A percentile compares a stretch with the other conserved stretches of the same genome.
phyloP scores from a whole-genome alignment of 352 stramenopile species.

The Paralagenidium karlingii region DNA sequence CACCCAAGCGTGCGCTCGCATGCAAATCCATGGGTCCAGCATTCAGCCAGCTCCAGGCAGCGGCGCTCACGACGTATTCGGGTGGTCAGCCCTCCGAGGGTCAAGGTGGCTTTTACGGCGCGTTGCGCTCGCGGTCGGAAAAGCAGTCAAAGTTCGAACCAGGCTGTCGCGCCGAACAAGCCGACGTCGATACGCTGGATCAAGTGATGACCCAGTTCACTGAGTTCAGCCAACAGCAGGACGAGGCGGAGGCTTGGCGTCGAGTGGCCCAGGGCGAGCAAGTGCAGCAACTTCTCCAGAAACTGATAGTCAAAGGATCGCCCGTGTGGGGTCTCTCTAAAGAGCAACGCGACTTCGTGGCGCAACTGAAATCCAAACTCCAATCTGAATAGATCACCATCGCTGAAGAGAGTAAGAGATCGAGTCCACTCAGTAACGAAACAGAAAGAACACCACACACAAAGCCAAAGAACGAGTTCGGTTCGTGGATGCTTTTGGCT shows the following conservation, averaged over 20 bases:
- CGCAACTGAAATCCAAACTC: constrained; percentile 14
- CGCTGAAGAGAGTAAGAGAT: not conserved
- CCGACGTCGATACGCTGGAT: constrained; percentile 39
- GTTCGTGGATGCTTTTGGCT: too few relatives aligned
- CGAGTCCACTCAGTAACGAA: not conserved
- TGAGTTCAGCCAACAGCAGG: constrained; percentile 16
- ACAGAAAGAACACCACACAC: too few relatives aligned
- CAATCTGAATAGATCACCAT: not conserved
- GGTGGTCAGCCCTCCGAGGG: constrained; percentile 80
- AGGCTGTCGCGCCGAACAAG: constrained; percentile 45
- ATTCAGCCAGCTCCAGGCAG: not conserved
- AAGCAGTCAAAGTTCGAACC: constrained; percentile 43
- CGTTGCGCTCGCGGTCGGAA: constrained; percentile 66
- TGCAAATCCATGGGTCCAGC: too few relatives aligned
- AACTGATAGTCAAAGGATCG: constrained; percentile 52
- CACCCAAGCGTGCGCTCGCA: too few relatives aligned
- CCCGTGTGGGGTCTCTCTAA: constrained; percentile 67
- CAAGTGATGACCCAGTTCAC: constrained; percentile 48
- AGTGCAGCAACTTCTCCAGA: constrained; percentile 32
- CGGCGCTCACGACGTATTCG: constrained; percentile 68
- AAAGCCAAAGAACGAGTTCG: too few relatives aligned
- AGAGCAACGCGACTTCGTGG: constrained; percentile 58
- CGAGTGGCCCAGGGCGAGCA: constrained; percentile 24
- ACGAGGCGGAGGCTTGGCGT: constrained; percentile 23
- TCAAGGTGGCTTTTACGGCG: constrained; percentile 86